Percentiles rank a stretch among this genome's conserved stretches.
Evolutionary conservation across 2,329 filamentous ascomycete genomes (phyloP).

Genomic region (Exserohilum rostratum): DNA sequence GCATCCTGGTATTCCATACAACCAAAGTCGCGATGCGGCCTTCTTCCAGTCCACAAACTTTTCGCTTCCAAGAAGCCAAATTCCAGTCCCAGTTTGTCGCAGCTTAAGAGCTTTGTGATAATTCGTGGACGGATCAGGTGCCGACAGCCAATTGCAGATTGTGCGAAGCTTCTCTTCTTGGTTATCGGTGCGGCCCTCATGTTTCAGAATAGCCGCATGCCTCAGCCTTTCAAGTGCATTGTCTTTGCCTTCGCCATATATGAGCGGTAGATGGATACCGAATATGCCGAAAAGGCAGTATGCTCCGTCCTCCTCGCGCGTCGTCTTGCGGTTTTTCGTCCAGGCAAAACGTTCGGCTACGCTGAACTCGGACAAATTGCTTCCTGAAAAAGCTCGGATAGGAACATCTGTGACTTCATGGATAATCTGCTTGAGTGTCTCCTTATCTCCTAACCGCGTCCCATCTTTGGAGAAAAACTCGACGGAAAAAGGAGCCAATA

Average conservation of each 20-base stretch:
- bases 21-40: slow-evolving; percentile 44
- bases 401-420: neutral
- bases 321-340: slow-evolving; percentile 25
- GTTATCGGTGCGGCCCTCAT: neutral
- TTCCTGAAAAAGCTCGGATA: neutral
- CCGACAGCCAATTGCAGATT: slow-evolving; percentile 39
- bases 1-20: slow-evolving; percentile 52
- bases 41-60: slow-evolving; percentile 42
- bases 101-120: slow-evolving; percentile 31
- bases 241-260: slow-evolving; percentile 15
- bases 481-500: neutral
- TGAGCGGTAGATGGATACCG: slow-evolving; percentile 19
- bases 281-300: slow-evolving; percentile 28
- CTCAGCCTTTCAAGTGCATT: neutral
- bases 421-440: neutral
- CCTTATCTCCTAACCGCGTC: neutral
- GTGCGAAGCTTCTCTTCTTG: slow-evolving; percentile 7
- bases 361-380: neutral
- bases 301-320: slow-evolving; percentile 21
- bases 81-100: slow-evolving; percentile 42
- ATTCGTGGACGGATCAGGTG: slow-evolving; percentile 47
- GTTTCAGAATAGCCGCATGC: neutral
- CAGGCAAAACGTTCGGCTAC: neutral
- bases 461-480: neutral
- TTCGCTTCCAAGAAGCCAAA: slow-evolving; percentile 42